These are phyloP conservation scores for Stephania yunnanensis DNA, from an alignment of 164 flowering plant species.

Conservation along the genomic window DNA sequence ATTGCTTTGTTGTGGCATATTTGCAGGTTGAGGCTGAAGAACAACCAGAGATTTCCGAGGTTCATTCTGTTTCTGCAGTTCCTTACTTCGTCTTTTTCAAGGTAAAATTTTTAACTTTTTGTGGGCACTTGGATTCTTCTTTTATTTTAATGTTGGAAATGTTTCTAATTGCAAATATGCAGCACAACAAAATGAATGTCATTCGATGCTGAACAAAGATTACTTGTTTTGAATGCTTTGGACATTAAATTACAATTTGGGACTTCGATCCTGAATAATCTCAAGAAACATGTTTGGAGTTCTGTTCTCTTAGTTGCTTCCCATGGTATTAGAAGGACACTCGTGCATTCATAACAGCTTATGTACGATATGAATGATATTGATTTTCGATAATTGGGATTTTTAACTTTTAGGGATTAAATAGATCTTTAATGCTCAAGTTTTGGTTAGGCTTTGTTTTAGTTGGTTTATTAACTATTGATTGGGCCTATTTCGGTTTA, in stretches of 20 bases:
- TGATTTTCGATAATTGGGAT: background rate
- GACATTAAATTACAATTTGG: too few relatives aligned
- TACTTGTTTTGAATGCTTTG: background rate
- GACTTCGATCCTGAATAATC: too few relatives aligned
- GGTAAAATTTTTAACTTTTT: slow-evolving; percentile 31
- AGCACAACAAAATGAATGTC: background rate
- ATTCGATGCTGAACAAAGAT: too few relatives aligned
- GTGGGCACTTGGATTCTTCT: background rate
- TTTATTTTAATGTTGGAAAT: background rate
- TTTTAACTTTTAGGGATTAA: too few relatives aligned
- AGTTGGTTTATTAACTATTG: background rate
- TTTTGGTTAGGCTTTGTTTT: background rate
- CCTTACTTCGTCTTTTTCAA: slow-evolving; percentile 83
- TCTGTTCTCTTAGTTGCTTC: too few relatives aligned
- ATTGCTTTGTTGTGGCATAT: background rate
- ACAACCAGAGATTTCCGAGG: slow-evolving; percentile 89
- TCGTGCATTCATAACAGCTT: too few relatives aligned
- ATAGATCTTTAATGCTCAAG: background rate
- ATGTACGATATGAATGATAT: too few relatives aligned
- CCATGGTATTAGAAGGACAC: too few relatives aligned
- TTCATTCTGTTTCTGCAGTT: slow-evolving; percentile 76
- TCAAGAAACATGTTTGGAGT: too few relatives aligned
- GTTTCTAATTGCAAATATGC: background rate
- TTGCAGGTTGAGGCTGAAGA: slow-evolving; percentile 97
- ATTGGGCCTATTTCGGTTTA: background rate